Evolutionary conservation across 2,329 filamentous ascomycete genomes (phyloP), one percentile per base, ranked within the genome.

Genomic region (Trichoderma semiorbis): DNA sequence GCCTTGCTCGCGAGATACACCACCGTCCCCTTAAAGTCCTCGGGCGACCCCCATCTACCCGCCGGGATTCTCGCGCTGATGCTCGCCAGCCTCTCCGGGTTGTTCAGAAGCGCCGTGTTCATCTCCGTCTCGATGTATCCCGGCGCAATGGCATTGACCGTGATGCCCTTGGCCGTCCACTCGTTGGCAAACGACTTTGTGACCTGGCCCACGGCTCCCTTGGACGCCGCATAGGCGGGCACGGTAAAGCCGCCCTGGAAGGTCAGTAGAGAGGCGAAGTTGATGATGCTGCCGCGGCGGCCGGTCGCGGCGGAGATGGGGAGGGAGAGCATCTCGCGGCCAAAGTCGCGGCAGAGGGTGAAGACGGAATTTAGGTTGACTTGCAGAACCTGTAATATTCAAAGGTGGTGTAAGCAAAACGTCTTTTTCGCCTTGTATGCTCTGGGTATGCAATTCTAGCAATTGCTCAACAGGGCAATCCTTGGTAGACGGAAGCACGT

Each of bases 71-170:
- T 85, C 39, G 89, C 90, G 78, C 92, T 87, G 76, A 97, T 97
- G 77, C 91, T 91, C 74, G 86, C 88, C 73, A 92, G 86, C 43
- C 94, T 84, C 75, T 87, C 88, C 77, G 87, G 81, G 80, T 97
- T 90, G 65, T 90, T 88, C 57, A 97, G 88, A 78, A 98, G 82
- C 3, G 94, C 94, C 75, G 86, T 87, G 80, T 97, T 98, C 95
- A 97, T 97, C 73, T 97, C 94, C n/a, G 94, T 97, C 64, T 89
- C 92, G 76, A 97, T 93, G 81, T 97, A 97, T 0, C 94, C 94
- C 0, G 94, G 94, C 2, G 94, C 94, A 78, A 97, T 93, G 8
- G 92, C 93, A 80, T 97, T 97, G 53, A 97, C 94, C 1, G 88
- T 93, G 73, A 97, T 87, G 2, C 94, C 94, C 77, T 90, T 87